A percentile compares a stretch with the other conserved stretches of the same genome.
Conservation (phyloP, 1,139 yeast genomes). For the Blastobotrys buckinghamii region DNA sequence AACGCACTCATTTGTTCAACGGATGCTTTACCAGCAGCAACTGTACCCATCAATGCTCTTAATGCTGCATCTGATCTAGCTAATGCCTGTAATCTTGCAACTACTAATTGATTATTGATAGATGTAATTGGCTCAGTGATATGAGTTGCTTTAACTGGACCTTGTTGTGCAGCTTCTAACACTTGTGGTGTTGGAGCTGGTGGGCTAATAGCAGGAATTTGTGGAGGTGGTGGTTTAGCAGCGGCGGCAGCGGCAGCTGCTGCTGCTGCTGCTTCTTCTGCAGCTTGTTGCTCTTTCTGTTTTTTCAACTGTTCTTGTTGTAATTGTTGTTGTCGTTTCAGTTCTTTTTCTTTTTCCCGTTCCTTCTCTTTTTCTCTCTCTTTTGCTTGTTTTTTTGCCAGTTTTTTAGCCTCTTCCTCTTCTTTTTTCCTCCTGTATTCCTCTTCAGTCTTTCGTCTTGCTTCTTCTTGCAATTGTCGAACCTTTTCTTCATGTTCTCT, state of each 20-base stretch:
- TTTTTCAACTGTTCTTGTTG: not conserved
- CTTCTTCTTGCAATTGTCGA: not conserved
- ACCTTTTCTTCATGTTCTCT: constrained; percentile 4
- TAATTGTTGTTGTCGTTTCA: not conserved
- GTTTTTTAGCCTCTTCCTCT: not conserved
- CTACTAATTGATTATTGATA: constrained; percentile 66
- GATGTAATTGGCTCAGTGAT: constrained; percentile 15
- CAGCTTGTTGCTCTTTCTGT: not conserved
- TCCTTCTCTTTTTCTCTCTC: not conserved
- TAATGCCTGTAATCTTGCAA: constrained; percentile 71
- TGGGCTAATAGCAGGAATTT: constrained; percentile 8
- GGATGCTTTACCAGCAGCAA: constrained; percentile 75
- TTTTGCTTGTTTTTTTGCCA: not conserved
- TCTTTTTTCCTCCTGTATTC: not conserved
- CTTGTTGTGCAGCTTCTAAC: not conserved
- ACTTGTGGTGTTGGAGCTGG: constrained; percentile 4
- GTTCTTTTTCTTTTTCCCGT: not conserved
- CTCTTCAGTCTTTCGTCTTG: not conserved
- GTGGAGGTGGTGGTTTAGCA: not conserved
- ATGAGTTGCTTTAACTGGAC: constrained; percentile 10
- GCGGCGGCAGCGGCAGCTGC: not conserved
- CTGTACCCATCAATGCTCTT: constrained; percentile 68
- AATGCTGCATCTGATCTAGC: constrained; percentile 68
- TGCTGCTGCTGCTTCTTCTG: not conserved
- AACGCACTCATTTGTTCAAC: constrained; percentile 66